A percentile compares a stretch with the other conserved stretches of the same genome.
phyloP scores from a whole-genome alignment of 2,329 filamentous ascomycete genomes.

The Seiridium unicorne region DNA sequence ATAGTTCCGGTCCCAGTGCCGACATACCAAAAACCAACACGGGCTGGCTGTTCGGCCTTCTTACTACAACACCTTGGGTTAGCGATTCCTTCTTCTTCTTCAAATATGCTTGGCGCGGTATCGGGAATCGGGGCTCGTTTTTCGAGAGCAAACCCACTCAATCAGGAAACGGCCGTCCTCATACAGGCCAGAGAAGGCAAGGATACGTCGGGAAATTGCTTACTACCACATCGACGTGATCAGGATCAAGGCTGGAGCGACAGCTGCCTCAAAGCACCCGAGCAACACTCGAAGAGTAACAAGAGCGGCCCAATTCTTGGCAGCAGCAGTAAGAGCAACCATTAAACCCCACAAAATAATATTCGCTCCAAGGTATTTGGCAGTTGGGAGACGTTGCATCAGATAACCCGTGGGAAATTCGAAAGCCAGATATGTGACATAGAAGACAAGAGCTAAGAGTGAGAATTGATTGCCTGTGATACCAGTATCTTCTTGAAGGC shows the following conservation, averaged over 20 bases:
- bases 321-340: conserved; percentile 45
- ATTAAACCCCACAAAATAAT: conserved; percentile 45
- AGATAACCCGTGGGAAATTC: conserved; percentile 38
- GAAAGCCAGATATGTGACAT: conserved; percentile 28
- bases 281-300: conserved; percentile 48
- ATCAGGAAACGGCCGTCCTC: no score
- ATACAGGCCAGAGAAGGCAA: no score
- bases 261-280: conserved; percentile 51
- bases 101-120: no score
- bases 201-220: no score
- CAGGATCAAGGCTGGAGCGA: conserved; percentile 53
- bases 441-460: conserved; percentile 29
- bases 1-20: conserved; percentile 41
- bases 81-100: no score
- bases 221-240: conserved; percentile 54
- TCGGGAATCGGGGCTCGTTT: no score
- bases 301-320: conserved; percentile 47
- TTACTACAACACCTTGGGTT: no score
- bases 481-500: conserved; percentile 23
- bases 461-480: conserved; percentile 27
- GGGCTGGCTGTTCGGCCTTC: conserved; percentile 50
- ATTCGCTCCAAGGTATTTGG: conserved; percentile 49
- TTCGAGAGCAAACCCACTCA: no score
- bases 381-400: conserved; percentile 51
- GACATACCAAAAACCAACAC: conserved; percentile 60